phyloP scores from a whole-genome alignment of 352 stramenopile species.

The Globisporangium heterothallicum region DNA sequence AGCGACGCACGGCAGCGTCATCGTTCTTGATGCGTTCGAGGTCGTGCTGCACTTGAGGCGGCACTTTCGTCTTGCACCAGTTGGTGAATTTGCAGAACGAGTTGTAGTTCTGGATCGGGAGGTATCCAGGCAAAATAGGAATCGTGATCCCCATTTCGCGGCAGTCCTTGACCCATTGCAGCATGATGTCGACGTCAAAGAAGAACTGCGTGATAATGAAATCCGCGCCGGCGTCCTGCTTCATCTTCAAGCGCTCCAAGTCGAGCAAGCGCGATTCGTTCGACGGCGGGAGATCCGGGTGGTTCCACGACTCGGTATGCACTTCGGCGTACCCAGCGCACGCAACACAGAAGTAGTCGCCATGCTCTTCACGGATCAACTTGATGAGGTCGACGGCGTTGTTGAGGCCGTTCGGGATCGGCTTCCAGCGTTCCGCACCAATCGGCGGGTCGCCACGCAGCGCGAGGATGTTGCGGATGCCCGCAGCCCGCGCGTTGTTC shows the following conservation, averaged over 20 bases:
- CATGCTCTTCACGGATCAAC: constrained; percentile 95
- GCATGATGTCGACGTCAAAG: constrained; percentile 96
- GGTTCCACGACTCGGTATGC: constrained; percentile 82
- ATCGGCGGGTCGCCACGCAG: constrained; percentile 95
- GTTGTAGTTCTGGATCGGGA: constrained; percentile 90
- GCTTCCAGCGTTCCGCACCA: constrained; percentile 83
- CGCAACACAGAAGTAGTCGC: constrained; percentile 95
- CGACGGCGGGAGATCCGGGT: constrained; percentile 74
- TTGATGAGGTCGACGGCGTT: constrained; percentile 96
- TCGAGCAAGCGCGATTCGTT: constrained; percentile 80
- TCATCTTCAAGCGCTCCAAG: constrained; percentile 97
- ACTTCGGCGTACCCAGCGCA: constrained; percentile 97
- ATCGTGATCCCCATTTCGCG: constrained; percentile 90
- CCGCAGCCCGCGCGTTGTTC: constrained; percentile 55
- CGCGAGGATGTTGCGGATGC: constrained; percentile 98
- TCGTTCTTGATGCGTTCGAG: constrained; percentile 92
- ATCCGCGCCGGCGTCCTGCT: constrained; percentile 95
- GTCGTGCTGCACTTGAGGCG: constrained; percentile 68
- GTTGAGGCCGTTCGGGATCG: constrained; percentile 85
- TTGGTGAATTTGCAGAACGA: constrained; percentile 98
- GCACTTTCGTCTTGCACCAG: constrained; percentile 97
- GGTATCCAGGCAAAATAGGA: constrained; percentile 93
- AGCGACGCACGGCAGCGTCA: constrained; percentile 89
- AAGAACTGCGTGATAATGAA: constrained; percentile 99
- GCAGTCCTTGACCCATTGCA: constrained; percentile 94